Evolutionary conservation across 257 asterid species (phyloP).

Genomic region (Thymus mandschuricus): DNA sequence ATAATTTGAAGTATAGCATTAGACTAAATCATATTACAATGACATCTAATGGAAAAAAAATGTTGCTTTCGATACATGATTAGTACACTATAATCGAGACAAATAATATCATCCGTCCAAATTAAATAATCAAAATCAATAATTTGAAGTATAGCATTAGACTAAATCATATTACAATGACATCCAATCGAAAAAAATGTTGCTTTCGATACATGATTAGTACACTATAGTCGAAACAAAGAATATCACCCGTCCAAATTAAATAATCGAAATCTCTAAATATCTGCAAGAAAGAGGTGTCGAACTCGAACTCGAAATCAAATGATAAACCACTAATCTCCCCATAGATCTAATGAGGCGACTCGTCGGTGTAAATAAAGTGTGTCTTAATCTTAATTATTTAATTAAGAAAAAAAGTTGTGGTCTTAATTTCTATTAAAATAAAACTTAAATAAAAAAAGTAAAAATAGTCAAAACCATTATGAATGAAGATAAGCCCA

Average conservation of each 20-base stretch:
- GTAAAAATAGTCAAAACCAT: conserved; percentile 22
- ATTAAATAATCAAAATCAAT: no score
- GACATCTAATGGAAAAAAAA: no score
- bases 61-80: no score
- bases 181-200: no score
- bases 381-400: background rate
- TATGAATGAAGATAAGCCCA: background rate
- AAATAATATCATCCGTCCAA: no score
- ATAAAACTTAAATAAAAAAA: background rate
- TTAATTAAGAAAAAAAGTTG: background rate
- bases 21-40: no score
- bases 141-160: no score
- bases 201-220: no score
- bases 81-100: no score
- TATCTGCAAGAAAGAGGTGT: background rate
- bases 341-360: background rate
- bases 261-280: background rate
- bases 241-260: background rate
- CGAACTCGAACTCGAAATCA: background rate
- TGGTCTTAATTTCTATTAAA: background rate
- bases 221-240: no score
- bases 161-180: no score
- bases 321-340: conserved; percentile 5
- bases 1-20: no score
- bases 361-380: conserved; percentile 14